Evolutionary conservation across 2,329 filamentous ascomycete genomes (phyloP).

Genomic region (Gnomoniopsis smithogilvyi): DNA sequence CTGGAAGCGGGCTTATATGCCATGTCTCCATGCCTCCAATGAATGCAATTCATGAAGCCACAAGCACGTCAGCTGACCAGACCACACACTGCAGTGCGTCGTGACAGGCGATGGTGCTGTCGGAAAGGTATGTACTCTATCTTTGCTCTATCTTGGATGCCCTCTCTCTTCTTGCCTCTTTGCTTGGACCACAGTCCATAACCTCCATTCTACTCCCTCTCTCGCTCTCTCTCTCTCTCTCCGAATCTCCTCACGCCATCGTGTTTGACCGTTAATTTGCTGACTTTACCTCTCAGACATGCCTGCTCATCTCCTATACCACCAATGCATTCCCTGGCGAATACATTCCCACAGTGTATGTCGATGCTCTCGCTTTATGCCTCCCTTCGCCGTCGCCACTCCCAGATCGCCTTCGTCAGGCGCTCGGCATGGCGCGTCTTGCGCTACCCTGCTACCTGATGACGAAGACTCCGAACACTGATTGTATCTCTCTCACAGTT

Average conservation of each 20-base stretch:
- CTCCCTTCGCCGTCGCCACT: neutral
- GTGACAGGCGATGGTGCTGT: conserved; percentile 99
- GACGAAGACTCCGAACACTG: conserved; percentile 14
- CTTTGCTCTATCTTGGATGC: conserved; percentile 14
- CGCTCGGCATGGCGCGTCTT: conserved; percentile 13
- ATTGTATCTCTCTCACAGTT: conserved; percentile 50
- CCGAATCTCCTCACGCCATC: neutral
- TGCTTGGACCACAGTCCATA: too few species aligned
- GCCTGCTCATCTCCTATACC: conserved; percentile 97
- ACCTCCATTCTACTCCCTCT: neutral
- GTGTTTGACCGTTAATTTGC: neutral
- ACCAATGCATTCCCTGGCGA: conserved; percentile 99
- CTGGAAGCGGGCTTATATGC: neutral
- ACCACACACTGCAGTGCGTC: conserved; percentile 66
- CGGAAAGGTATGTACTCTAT: conserved; percentile 72
- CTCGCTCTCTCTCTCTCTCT: neutral
- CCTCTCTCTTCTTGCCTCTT: neutral
- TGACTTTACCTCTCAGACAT: conserved; percentile 63
- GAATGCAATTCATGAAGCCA: neutral
- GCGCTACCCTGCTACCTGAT: neutral
- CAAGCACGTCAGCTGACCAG: conserved; percentile 30
- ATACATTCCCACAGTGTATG: conserved; percentile 95
- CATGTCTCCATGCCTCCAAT: neutral
- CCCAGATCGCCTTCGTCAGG: conserved; percentile 3
- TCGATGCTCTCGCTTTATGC: neutral